A percentile compares a stretch with the other conserved stretches of the same genome.
These are phyloP conservation scores for Reutealis trisperma DNA, from an alignment of 345 rosid species.

Conservation along the genomic window DNA sequence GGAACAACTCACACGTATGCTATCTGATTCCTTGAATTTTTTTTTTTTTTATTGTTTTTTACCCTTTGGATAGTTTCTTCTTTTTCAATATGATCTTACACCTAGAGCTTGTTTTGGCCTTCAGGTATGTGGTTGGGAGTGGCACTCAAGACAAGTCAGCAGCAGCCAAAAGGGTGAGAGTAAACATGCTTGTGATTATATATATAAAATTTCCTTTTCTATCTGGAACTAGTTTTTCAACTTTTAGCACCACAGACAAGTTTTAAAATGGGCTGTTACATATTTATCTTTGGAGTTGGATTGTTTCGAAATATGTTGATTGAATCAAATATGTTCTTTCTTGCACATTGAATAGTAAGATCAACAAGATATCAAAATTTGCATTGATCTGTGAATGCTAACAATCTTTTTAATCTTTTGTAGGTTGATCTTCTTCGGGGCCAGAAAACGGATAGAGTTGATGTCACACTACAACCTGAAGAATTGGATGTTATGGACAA, in stretches of 20 bases:
- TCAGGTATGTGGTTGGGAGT: conserved; percentile 67
- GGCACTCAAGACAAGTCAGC: conserved; percentile 74
- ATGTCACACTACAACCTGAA: conserved; percentile 86
- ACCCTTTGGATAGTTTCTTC: background rate
- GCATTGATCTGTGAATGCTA: background rate
- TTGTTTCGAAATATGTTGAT: background rate
- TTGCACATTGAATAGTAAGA: background rate
- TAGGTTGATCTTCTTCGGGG: conserved; percentile 98
- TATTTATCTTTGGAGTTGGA: too few species aligned
- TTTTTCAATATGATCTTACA: background rate
- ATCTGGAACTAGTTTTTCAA: background rate
- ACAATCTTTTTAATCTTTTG: background rate
- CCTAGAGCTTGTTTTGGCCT: conserved; percentile 5
- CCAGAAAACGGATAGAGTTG: conserved; percentile 88
- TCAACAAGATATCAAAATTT: background rate
- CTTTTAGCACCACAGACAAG: background rate
- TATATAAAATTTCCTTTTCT: background rate
- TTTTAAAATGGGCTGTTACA: too few species aligned
- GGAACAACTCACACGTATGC: conserved; percentile 89
- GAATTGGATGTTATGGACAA: conserved; percentile 88
- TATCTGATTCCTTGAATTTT: background rate
- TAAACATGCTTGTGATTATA: background rate
- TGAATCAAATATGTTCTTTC: background rate
- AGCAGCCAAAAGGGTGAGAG: conserved; percentile 85
- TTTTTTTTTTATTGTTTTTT: background rate